A percentile compares a stretch with the other conserved stretches of the same genome.
Evolutionary conservation across 257 asterid species (phyloP).

Genomic region (Solanum pinnatisectum): DNA sequence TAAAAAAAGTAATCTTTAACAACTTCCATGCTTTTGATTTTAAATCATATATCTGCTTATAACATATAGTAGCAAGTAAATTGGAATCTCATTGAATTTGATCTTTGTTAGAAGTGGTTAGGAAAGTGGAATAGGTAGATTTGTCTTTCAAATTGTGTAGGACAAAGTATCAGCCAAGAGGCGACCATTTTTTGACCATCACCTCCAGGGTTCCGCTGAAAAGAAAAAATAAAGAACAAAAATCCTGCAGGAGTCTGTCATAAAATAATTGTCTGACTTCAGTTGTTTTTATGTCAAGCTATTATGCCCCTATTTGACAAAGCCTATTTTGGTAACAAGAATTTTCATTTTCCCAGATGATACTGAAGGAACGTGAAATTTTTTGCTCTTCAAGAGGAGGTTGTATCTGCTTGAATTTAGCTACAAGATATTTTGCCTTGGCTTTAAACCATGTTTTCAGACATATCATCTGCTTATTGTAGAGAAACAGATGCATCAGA

Average conservation of each 20-base stretch:
- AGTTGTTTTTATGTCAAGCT: constrained; percentile 6
- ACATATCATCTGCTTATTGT: background rate
- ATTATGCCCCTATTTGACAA: constrained; percentile 25
- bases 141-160: background rate
- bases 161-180: background rate
- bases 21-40: background rate
- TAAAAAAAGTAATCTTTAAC: background rate
- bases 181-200: background rate
- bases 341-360: constrained; percentile 93
- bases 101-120: background rate
- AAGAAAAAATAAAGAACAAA: background rate
- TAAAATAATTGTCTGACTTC: background rate
- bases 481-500: background rate
- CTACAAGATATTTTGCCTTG: constrained; percentile 1
- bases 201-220: background rate
- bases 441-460: background rate
- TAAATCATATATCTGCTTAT: background rate
- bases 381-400: constrained; percentile 40
- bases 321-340: constrained; percentile 39
- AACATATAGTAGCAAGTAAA: background rate
- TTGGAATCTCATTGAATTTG: background rate
- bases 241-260: background rate
- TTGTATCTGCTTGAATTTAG: constrained; percentile 33
- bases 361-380: constrained; percentile 82
- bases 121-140: background rate